Evolutionary conservation across 2,329 filamentous ascomycete species (phyloP), one percentile per base, ranked within the genome.

Genomic region (Aspergillus unguis): DNA sequence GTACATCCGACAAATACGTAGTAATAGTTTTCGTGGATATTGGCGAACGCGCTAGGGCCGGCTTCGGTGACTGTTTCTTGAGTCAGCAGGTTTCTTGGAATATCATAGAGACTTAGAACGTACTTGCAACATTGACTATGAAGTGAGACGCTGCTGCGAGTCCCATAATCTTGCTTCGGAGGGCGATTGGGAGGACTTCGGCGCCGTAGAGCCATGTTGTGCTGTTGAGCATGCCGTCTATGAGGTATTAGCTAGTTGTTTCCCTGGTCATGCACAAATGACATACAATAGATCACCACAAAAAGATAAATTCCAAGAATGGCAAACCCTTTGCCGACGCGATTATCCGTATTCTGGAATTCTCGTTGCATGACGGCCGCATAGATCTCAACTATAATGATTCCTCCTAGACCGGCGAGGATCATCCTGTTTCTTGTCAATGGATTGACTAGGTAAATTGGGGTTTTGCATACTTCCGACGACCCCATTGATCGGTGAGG

Each of bases 251-350:
- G 32, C 25, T 43, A 6, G 36, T 54, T 23, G 49, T 9, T 37
- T 11, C 9, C 3, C 11, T 9, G n/a, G 17, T 58, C 9, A 8
- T 3, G n/a, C 7, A 11, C n/a, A 23, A n/a, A 7, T 9, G 32
- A 64, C 75, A 57, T 60, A 79, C 77, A 83, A 58, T 82, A 84
- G 17, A 66, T 71, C 2, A 82, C 75, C 1, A 79, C 81, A 55
- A 83, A 84, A 0, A 84, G 68, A 54, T 83, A 84, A 27, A 84
- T 83, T 0, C 80, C 81, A 1, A 84, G 67, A 28, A 84, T 76
- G 1, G 81, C 79, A 60, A 84, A 84, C 0, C 80, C 81, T 60
- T 84, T 83, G 35, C 81, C 81, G 28, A 82, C 61, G 4, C 68
- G 67, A 61, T 83, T 83, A 52, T 80, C 63, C 0, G 77, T 80